A percentile compares a stretch with the other conserved stretches of the same genome.
Conservation (phyloP, 2,329 filamentous ascomycete species). For the Aureobasidium melanogenum region DNA sequence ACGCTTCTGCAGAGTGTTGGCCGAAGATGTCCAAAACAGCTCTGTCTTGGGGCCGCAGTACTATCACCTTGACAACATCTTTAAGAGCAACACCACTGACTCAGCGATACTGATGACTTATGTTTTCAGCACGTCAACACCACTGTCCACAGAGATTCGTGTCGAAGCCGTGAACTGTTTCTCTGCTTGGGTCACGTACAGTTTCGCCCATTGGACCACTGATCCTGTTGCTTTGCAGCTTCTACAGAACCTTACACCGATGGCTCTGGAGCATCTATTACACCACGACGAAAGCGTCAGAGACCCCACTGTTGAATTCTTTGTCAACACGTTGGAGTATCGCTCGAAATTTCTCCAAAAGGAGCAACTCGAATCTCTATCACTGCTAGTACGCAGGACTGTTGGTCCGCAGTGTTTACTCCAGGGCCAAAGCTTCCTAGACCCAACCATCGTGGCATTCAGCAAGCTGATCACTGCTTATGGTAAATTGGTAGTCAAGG, state of each 20-base stretch:
- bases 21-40: conserved; percentile 6
- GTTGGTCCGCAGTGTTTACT: conserved; percentile 50
- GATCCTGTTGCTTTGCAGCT: conserved; percentile 49
- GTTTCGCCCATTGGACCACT: conserved; percentile 53
- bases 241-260: conserved; percentile 51
- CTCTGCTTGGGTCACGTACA: conserved; percentile 61
- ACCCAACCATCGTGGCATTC: conserved; percentile 59
- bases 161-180: conserved; percentile 27
- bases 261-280: conserved; percentile 52
- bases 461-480: conserved; percentile 60
- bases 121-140: neutral
- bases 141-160: conserved; percentile 6
- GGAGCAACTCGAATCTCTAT: conserved; percentile 49
- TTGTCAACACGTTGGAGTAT: conserved; percentile 56
- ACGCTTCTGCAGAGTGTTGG: conserved; percentile 4
- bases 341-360: conserved; percentile 54
- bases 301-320: conserved; percentile 52
- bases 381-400: conserved; percentile 50
- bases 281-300: conserved; percentile 50
- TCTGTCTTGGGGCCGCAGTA: conserved; percentile 1
- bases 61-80: neutral
- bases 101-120: neutral
- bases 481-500: conserved; percentile 55
- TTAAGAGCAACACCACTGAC: conserved; percentile 8
- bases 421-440: conserved; percentile 43